phyloP scores from a whole-genome alignment of 2,329 filamentous ascomycete species.

The Colletotrichum somersetense region DNA sequence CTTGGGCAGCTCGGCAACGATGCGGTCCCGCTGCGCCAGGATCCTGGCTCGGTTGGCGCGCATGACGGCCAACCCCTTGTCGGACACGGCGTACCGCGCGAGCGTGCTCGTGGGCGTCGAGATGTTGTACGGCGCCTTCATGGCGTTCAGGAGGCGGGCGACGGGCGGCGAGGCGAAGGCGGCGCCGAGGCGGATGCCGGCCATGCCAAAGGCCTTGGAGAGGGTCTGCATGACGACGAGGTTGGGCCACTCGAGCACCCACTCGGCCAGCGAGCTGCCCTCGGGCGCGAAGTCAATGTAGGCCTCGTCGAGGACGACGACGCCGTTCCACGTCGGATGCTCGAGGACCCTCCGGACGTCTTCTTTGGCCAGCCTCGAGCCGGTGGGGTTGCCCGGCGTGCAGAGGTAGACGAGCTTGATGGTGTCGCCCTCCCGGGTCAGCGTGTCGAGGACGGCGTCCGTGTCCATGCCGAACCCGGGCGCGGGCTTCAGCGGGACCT shows the following conservation, averaged over 20 bases:
- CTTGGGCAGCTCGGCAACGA: conserved; percentile 79
- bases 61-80: conserved; percentile 80
- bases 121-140: conserved; percentile 98
- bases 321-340: conserved; percentile 94
- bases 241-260: conserved; percentile 93
- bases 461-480: conserved; percentile 82
- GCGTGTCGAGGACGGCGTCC: conserved; percentile 72
- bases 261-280: conserved; percentile 86
- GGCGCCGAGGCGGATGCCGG: conserved; percentile 89
- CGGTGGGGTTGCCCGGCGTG: conserved; percentile 95
- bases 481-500: conserved; percentile 82
- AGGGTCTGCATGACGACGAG: conserved; percentile 98
- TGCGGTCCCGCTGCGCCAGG: conserved; percentile 79
- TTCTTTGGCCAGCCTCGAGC: conserved; percentile 79
- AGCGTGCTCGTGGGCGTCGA: conserved; percentile 88
- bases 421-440: conserved; percentile 66
- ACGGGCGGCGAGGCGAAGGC: conserved; percentile 84
- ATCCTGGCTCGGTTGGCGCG: conserved; percentile 76
- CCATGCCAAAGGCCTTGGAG: conserved; percentile 97
- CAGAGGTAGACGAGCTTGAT: conserved; percentile 95
- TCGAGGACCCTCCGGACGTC: conserved; percentile 81
- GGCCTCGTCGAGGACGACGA: conserved; percentile 94
- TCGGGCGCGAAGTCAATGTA: conserved; percentile 92
- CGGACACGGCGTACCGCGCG: conserved; percentile 78
- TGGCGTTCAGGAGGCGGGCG: conserved; percentile 84